Evolutionary conservation across 805 yeast genomes (phyloP), one percentile per base, ranked within the genome.

Genomic region (Huiozyma naganishii): DNA sequence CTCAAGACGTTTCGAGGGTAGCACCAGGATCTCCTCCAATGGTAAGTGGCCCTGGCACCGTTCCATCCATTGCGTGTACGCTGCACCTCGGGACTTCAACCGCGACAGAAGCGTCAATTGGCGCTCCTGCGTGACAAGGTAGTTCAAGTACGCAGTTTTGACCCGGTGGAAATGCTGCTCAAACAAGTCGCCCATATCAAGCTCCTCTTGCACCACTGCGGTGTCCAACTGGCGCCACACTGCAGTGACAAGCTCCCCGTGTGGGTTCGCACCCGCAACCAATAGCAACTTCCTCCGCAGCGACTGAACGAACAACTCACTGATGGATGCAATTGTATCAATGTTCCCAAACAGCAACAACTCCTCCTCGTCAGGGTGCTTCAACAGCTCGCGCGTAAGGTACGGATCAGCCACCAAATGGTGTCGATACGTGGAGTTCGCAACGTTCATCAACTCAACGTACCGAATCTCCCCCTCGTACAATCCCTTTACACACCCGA

Each of bases 341-440:
- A 71, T 50, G 48, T 72, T 71, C 1, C 74, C 72, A 57, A 74
- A 73, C 1, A 74, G 48, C 6, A 65, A 42, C 5, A 64, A 38
- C 43, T 66, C 67, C 30, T 72, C 73, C 27, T 56, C 55, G 1
- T 57, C 48, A 7, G 43, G 46, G 3, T 32, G 37, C 2, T 45
- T 45, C 27, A 64, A 50, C 8, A 72, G 51, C 10, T 64, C 59
- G 39, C 62, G 51, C 23, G 53, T 56, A 37, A 57, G 59, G 28
- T 55, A 55, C 29, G 46, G 49, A 6, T 62, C 58, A 38, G 56
- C 60, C 36, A 53, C 53, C 27, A 68, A 48, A 8, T 62, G 50
- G 6, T 63, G 58, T 7, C 67, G 52, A 41, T 64, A 68, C 0
- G 70, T 58, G 6, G 58, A 40, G 23, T 59, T 55, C 12, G 66